A percentile compares a stretch with the other conserved stretches of the same genome.
phyloP scores from a whole-genome alignment of 371 early-diverging fungal species.

The Blakeslea trispora region DNA sequence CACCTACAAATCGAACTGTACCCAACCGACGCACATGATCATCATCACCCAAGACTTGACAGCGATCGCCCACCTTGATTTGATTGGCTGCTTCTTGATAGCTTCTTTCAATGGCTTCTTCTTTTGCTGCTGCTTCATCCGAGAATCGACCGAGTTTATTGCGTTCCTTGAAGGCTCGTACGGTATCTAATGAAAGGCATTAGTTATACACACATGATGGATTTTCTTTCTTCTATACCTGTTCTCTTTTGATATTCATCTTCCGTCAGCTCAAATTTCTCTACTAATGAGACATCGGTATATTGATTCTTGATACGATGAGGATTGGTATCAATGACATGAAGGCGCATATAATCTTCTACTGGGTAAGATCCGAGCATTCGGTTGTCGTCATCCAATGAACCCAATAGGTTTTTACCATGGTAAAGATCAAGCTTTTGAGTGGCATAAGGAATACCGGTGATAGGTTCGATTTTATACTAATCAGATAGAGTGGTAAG shows the following conservation, averaged over 20 bases:
- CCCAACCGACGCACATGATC: slow-evolving; percentile 69
- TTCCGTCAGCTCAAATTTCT: slow-evolving; percentile 89
- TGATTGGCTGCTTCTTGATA: slow-evolving; percentile 50
- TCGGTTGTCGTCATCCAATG: slow-evolving; percentile 64
- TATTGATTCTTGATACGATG: slow-evolving; percentile 69
- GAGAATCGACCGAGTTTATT: slow-evolving; percentile 90
- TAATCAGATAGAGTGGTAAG: too few species aligned
- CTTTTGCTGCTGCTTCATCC: slow-evolving; percentile 44
- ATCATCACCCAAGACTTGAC: slow-evolving; percentile 67
- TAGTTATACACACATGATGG: too few species aligned
- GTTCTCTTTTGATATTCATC: slow-evolving; percentile 80
- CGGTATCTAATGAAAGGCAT: slow-evolving; percentile 60
- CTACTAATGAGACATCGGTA: slow-evolving; percentile 85
- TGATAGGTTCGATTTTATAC: slow-evolving; percentile 88
- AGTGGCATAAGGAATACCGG: slow-evolving; percentile 78
- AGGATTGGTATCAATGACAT: slow-evolving; percentile 74
- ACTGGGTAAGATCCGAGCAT: slow-evolving; percentile 90
- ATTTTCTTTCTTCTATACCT: too few species aligned
- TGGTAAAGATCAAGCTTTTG: slow-evolving; percentile 69
- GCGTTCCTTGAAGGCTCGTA: slow-evolving; percentile 86
- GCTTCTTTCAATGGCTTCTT: slow-evolving; percentile 37
- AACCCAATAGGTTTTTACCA: slow-evolving; percentile 59
- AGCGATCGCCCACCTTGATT: slow-evolving; percentile 83
- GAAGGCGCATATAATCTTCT: slow-evolving; percentile 75
- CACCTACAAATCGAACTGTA: slow-evolving; percentile 77